Conservation (phyloP, 192 early-diverging fungal species). For the Coemansia guatemalensis region DNA sequence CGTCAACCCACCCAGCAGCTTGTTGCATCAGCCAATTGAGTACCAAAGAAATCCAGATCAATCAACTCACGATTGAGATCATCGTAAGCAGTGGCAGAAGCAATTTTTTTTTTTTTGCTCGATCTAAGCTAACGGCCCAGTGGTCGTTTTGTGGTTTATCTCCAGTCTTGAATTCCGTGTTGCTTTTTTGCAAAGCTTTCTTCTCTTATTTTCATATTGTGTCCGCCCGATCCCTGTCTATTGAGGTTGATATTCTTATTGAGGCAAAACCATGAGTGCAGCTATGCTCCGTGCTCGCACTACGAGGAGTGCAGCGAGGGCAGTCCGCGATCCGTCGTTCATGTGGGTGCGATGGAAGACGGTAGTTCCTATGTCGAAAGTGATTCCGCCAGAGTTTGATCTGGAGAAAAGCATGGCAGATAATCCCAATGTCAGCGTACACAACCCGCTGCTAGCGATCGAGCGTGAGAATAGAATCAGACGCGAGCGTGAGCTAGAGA, state of each 20-base stretch:
- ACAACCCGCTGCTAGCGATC: constrained; percentile 34
- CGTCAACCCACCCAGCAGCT: background rate
- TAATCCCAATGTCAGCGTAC: constrained; percentile 5
- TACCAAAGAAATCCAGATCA: background rate
- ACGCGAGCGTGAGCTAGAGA: background rate
- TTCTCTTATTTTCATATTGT: background rate
- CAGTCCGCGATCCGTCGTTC: background rate
- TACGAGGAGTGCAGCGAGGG: background rate
- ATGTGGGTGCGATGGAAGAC: constrained; percentile 6
- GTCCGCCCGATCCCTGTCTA: background rate
- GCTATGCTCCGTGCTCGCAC: background rate
- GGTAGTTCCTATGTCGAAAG: background rate
- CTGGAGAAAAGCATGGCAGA: constrained; percentile 1
- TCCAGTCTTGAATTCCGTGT: background rate
- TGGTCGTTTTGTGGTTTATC: background rate
- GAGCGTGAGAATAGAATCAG: background rate
- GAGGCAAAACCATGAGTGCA: background rate
- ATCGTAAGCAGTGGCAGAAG: background rate
- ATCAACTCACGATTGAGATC: background rate
- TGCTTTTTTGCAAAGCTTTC: background rate
- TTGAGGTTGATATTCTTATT: background rate
- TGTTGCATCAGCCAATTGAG: background rate
- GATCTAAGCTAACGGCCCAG: background rate
- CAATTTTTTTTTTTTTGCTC: background rate
- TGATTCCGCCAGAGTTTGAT: constrained; percentile 6